Conservation (phyloP, 75 land plant species). For the Larix kaempferi region DNA sequence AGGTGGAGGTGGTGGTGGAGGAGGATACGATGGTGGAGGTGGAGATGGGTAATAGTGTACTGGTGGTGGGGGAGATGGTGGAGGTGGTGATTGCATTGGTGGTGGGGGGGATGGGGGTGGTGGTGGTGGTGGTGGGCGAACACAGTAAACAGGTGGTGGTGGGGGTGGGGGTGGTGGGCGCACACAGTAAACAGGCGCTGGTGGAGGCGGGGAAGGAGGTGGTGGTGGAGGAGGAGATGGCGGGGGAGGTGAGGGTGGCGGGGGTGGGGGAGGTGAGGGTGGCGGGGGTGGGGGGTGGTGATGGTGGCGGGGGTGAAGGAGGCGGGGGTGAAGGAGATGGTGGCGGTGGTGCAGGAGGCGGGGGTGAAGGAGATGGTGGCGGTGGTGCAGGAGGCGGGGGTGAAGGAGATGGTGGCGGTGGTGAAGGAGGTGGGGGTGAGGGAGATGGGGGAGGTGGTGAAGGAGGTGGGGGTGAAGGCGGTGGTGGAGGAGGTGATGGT, state of each 20-base stretch:
- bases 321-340: neutral
- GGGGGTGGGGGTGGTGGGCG: conserved; percentile 3
- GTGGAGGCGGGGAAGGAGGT: conserved; percentile 12
- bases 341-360: too few species aligned
- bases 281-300: neutral
- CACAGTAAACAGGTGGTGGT: conserved; percentile 10
- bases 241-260: neutral
- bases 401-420: neutral
- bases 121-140: conserved; percentile 15
- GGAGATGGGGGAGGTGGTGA: conserved; percentile 1
- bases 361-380: neutral
- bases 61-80: neutral
- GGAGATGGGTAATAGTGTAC: neutral
- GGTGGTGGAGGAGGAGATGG: neutral
- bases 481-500: neutral
- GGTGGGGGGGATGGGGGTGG: conserved; percentile 16
- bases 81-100: neutral
- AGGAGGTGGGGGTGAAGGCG: neutral
- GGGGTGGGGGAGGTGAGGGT: neutral
- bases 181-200: neutral
- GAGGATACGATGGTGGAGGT: neutral
- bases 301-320: neutral
- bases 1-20: neutral
- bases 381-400: too few species aligned
- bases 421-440: neutral